These are phyloP conservation scores for Eucalyptus pauciflora DNA, from an alignment of 345 rosid species.

Conservation along the genomic window DNA sequence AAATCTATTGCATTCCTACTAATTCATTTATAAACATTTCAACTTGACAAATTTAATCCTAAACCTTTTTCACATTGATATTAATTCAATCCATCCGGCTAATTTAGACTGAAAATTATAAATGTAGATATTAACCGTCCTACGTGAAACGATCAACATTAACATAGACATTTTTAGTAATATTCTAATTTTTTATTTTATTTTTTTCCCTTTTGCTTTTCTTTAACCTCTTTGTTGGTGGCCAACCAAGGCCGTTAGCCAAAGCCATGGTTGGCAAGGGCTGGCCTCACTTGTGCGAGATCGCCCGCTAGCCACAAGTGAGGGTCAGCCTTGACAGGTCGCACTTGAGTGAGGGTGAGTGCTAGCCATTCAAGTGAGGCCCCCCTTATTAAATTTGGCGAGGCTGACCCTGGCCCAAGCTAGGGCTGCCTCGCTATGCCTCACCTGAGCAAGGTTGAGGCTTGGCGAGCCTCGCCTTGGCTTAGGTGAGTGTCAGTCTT, in stretches of 20 bases:
- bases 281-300: no score
- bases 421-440: rapidly evolving
- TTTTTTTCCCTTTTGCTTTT: rapidly evolving
- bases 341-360: no score
- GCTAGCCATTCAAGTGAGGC: rapidly evolving
- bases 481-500: rapidly evolving
- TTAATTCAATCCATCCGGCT: rapidly evolving
- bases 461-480: no score
- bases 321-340: rapidly evolving
- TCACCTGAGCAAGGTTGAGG: no score
- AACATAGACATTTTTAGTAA: rapidly evolving
- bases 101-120: rapidly evolving
- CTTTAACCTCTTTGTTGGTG: no score
- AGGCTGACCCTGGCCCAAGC: rapidly evolving
- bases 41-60: no score
- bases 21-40: rapidly evolving
- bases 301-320: rapidly evolving
- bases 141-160: rapidly evolving
- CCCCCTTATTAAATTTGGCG: no score
- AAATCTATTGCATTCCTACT: rapidly evolving
- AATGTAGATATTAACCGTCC: rapidly evolving
- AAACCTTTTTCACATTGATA: rapidly evolving
- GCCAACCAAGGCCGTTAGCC: no score
- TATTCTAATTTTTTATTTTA: rapidly evolving
- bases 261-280: no score